Percentiles rank a stretch among this genome's conserved stretches.
Evolutionary conservation across 2,329 filamentous ascomycete species (phyloP).

Genomic region (Passalora sequoiae): DNA sequence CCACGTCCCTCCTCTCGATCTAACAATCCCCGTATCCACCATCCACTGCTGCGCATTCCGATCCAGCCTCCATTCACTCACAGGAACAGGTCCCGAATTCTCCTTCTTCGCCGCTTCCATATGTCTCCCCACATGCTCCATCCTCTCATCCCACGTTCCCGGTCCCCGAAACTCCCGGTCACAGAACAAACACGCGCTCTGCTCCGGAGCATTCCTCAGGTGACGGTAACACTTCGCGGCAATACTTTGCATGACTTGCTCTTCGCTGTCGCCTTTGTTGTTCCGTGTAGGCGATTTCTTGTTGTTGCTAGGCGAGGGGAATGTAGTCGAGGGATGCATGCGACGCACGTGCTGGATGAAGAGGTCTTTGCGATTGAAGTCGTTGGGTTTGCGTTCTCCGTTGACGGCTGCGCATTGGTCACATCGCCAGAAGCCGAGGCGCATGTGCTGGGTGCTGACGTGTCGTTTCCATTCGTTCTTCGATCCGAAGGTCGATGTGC

Average conservation of each 20-base stretch:
- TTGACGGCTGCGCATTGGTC: slow-evolving; percentile 51
- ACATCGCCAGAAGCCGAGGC: slow-evolving; percentile 70
- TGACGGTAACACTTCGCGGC: slow-evolving; percentile 56
- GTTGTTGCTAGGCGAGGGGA: slow-evolving; percentile 9
- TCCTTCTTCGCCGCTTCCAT: slow-evolving; percentile 55
- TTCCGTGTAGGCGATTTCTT: slow-evolving; percentile 37
- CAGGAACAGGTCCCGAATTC: slow-evolving; percentile 24
- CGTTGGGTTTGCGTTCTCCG: slow-evolving; percentile 42
- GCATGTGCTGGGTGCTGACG: slow-evolving; percentile 71
- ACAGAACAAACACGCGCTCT: slow-evolving; percentile 64
- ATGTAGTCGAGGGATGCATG: slow-evolving; percentile 62
- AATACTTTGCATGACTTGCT: slow-evolving; percentile 41
- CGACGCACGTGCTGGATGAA: slow-evolving; percentile 83
- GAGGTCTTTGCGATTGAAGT: slow-evolving; percentile 88
- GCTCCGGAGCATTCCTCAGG: slow-evolving; percentile 58
- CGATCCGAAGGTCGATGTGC: slow-evolving; percentile 63
- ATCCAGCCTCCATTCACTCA: slow-evolving; percentile 36
- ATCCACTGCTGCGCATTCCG: slow-evolving; percentile 37
- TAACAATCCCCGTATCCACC: no score
- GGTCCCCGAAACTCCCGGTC: slow-evolving; percentile 56
- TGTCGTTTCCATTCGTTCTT: slow-evolving; percentile 98
- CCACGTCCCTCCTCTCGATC: no score
- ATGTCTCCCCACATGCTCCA: slow-evolving; percentile 84
- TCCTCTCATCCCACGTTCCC: slow-evolving; percentile 70
- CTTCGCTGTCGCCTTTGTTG: slow-evolving; percentile 14